Conservation (phyloP, 192 early-diverging fungal genomes). For the Phlyctochytrium planicorne region DNA sequence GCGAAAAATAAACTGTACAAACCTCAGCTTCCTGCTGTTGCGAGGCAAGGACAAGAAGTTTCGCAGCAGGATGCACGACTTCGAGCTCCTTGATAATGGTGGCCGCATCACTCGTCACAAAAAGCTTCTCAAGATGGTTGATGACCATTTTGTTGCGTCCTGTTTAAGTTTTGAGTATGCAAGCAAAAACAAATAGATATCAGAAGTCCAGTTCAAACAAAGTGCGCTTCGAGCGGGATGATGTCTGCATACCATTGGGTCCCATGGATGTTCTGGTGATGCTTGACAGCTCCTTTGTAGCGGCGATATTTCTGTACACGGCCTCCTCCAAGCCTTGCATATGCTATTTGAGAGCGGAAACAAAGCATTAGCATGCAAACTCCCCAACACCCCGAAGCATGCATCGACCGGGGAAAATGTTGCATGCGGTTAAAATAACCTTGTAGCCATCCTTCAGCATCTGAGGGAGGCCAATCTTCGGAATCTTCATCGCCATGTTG, state of each 20-base stretch:
- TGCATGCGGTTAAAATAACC: conserved; percentile 38
- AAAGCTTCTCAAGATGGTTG: conserved; percentile 97
- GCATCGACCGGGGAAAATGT: conserved; percentile 7
- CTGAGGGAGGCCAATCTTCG: conserved; percentile 77
- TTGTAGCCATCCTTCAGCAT: conserved; percentile 96
- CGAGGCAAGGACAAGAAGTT: conserved; percentile 91
- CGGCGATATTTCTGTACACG: conserved; percentile 90
- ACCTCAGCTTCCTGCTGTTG: conserved; percentile 97
- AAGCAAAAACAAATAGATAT: conserved; percentile 7
- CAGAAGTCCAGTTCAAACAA: neutral
- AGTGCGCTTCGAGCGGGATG: neutral
- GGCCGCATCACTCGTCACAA: conserved; percentile 98
- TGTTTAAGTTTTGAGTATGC: conserved; percentile 24
- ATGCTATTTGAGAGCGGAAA: conserved; percentile 49
- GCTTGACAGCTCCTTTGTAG: conserved; percentile 89
- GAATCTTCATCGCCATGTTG: conserved; percentile 86
- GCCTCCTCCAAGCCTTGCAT: conserved; percentile 96
- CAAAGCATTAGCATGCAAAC: too few species aligned
- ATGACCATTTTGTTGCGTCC: conserved; percentile 99
- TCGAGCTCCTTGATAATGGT: conserved; percentile 97
- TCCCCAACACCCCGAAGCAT: neutral
- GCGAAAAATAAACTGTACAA: conserved; percentile 3
- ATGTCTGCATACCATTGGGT: conserved; percentile 75
- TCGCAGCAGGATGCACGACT: conserved; percentile 96
- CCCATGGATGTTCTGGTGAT: conserved; percentile 94